Evolutionary conservation across 1,284 basidiomycete species (phyloP), one percentile per base, ranked within the genome.

Genomic region (Trametes sp.): DNA sequence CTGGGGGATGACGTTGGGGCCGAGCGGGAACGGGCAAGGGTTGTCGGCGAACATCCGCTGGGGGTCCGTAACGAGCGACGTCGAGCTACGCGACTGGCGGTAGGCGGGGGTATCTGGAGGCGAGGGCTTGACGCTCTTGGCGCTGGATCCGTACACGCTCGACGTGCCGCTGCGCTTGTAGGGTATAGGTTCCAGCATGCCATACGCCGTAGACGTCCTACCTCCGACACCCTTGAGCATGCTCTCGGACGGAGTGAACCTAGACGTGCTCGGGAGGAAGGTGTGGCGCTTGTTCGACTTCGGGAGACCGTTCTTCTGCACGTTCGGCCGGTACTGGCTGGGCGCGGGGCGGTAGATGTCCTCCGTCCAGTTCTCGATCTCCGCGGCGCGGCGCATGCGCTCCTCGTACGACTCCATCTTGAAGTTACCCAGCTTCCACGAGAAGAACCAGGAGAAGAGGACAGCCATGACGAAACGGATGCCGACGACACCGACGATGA

Each of bases 401-500:
- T 98, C 88, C 73, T 95, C 91, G 76, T 97, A 96, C 36, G 95
- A 94, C 80, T 99, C 98, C 57, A 88, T 87, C 69, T 91, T 90
- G 83, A 98, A 99, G 70, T 94, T 93, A 56, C 97, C 97, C 45
- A 99, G 83, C 72, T 89, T 89, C 92, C 93, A 96, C 24, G 93
- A 95, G 74, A 95, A 89, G 85, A 98, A 99, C 97, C 97, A 99
- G 44, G 93, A 86, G 78, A 99, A 99, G 75, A 95, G 83, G 71
- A 98, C 93, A 45, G 98, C 97, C 95, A 99, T 97, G 70, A 87
- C 82, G 81, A 98, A 99, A 65, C 96, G 95, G 78, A 98, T 96
- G 59, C 87, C 83, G 60, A 99, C 97, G 63, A 98, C 96, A 64
- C 97, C 98, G 67, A 98, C 90, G 76, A 99, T 99, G 86, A 98